Base-by-base conservation (phyloP, 2,329 filamentous ascomycete species). In the Thyridium curvatum region DNA sequence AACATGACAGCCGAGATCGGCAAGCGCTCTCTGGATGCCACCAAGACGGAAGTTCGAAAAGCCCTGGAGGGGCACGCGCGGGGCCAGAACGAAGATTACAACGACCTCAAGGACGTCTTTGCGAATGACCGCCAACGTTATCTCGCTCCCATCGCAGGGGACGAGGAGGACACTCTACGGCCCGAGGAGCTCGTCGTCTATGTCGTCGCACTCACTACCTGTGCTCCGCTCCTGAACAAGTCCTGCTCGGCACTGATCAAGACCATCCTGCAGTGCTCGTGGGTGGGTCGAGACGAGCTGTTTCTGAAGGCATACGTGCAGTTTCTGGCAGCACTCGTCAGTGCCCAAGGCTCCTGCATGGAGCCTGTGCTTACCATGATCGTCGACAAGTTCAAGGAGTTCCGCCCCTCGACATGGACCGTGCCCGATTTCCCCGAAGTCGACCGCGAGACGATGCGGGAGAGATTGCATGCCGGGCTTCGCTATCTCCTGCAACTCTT, bases 321-420 rank as follows among this genome's bases (percentile, higher is more conserved):
- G 21, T 84, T 87, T 49, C 63, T 87, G 17, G 76, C 77, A 14
- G 79, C 81, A 30, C 66, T 98, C 34, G 79, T 89, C 38, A 94
- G 86, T 43, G 84, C 89, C 1, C 87, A 96, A 53, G 83, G 86
- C 33, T 81, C 78, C 12, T 94, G 87, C 60, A 30, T 94, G 28
- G 74, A 72, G 16, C 71, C 78, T 15, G 81, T 94, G 30, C 72
- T 96, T 41, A 73, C 79, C 41, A 91, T 88, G 78, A 73, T 97
- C 43, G 82, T 94, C 40, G 76, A 80, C 43, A 83, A 88, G 56
- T 86, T 98, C 53, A 72, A 76, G 41, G 75, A 68, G 37, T 66
- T 63, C 29, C 62, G 64, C 37, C 52, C 65, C 14, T 65, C 67
- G 2, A 55, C 68, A 17, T 75, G 68, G 65, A 56, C 50, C 29